phyloP scores from a whole-genome alignment of 306 rosid species.

The Medicago truncatula region DNA sequence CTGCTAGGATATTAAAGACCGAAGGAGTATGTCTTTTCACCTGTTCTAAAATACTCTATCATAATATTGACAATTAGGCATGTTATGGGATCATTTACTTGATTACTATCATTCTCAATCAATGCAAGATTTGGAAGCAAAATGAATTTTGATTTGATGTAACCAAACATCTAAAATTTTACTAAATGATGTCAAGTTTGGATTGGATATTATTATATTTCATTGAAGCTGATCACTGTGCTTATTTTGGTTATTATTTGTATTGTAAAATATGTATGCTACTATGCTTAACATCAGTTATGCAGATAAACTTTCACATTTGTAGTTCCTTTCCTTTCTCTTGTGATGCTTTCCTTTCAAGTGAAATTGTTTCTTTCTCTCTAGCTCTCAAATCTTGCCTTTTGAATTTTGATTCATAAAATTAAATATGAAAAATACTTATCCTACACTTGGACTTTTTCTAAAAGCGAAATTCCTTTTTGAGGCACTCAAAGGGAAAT shows the following conservation, averaged over 20 bases:
- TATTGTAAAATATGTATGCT: constrained; percentile 19
- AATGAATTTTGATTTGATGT: background rate
- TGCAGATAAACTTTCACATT: constrained; percentile 16
- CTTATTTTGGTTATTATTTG: constrained; percentile 29
- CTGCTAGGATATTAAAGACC: constrained; percentile 81
- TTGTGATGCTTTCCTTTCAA: constrained; percentile 22
- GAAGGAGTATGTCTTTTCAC: constrained; percentile 80
- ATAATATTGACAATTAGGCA: constrained; percentile 7
- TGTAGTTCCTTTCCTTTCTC: constrained; percentile 32
- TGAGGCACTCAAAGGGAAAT: background rate
- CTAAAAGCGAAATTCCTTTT: too few relatives aligned
- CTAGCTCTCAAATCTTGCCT: background rate
- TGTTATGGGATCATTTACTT: constrained; percentile 27
- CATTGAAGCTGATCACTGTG: constrained; percentile 8
- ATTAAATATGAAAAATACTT: background rate
- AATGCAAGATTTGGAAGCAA: background rate
- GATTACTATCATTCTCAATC: constrained; percentile 10
- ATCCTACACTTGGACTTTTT: constrained; percentile 11
- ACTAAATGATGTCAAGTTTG: constrained; percentile 5
- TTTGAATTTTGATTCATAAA: constrained; percentile 38
- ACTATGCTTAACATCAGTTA: constrained; percentile 17
- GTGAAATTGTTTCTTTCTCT: constrained; percentile 20
- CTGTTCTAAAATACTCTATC: background rate
- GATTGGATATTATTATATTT: constrained; percentile 17
- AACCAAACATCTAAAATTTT: background rate